phyloP scores from a whole-genome alignment of 768 basidiomycete species.

The Ramaria sp. region DNA sequence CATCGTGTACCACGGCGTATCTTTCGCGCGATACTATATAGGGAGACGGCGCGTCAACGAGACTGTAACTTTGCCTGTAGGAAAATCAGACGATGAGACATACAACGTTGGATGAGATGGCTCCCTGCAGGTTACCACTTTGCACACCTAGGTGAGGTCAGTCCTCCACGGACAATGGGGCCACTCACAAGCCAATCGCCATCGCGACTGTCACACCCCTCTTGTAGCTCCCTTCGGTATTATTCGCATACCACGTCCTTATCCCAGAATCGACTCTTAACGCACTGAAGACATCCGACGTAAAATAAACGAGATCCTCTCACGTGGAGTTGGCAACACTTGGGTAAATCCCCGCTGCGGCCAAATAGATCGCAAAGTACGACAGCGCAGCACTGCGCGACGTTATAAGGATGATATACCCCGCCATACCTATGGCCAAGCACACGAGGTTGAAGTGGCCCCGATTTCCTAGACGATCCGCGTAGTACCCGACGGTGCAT shows the following conservation, averaged over 20 bases:
- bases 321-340: conserved; percentile 39
- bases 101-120: conserved; percentile 56
- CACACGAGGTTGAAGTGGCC: conserved; percentile 40
- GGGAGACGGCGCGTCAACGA: no score
- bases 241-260: conserved; percentile 63
- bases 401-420: conserved; percentile 56
- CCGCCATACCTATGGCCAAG: conserved; percentile 35
- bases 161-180: neutral
- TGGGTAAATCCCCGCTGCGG: conserved; percentile 46
- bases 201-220: conserved; percentile 58
- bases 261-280: no score
- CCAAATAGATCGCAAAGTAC: conserved; percentile 64
- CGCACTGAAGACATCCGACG: no score
- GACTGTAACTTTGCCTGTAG: neutral
- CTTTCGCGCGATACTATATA: conserved; percentile 48
- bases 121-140: conserved; percentile 58
- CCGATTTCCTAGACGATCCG: conserved; percentile 47
- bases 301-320: no score
- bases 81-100: conserved; percentile 19
- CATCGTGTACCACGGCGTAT: conserved; percentile 57
- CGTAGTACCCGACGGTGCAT: conserved; percentile 45
- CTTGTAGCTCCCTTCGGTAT: conserved; percentile 67
- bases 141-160: conserved; percentile 25
- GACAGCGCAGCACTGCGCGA: conserved; percentile 50
- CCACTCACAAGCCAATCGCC: conserved; percentile 45